Evolutionary conservation across 257 asterid genomes (phyloP), one percentile per base, ranked within the genome.

Genomic region (Scutellaria galericulata): DNA sequence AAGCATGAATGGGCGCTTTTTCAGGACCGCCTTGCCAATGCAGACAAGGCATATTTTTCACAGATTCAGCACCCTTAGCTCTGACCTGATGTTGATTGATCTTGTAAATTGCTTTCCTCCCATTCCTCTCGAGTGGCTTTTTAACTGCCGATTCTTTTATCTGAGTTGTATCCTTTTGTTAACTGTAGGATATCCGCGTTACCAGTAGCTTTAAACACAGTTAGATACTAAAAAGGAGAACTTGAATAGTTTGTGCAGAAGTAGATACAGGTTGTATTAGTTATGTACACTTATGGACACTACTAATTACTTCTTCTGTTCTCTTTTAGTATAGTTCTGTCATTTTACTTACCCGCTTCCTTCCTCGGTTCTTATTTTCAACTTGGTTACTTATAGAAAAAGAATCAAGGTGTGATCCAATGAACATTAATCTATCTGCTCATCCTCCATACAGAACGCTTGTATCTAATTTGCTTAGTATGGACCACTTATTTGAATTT

Each of bases 1-100:
- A 89, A 86, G 77, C 74, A 76, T 0, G 99, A 94, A 80, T 94
- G 99, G 99, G 97, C 88, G 1, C 90, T 87, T 74, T 94, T 94
- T 74, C 99, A 94, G 76, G 98, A 91, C 78, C 97, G 99, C 52
- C 90, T 94, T 13, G 82, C 96, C 6, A 87, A 75, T 64, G 99
- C 99, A 9, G 98, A 94, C 86, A 88, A 94, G 81, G 66, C 80
- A 10, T 91, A 91, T 70, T 83, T 87, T 77, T 84, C 95, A 55
- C 87, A 86, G 83, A 76, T 75, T 48, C 81, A 75, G 77, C 80
- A 79, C 55, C 75, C 81, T 77, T 77, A 55, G 78, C 75, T 45
- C 40, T 59, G 63, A 57, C 40, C 55, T 22, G 37, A 27, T 37
- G 22, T 54, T 7, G 59, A 54, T 37, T n/a, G 18, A 62, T 64